Evolutionary conservation across 192 early-diverging fungal genomes (phyloP), one percentile per base, ranked within the genome.

Genomic region (Coemansia sp.): DNA sequence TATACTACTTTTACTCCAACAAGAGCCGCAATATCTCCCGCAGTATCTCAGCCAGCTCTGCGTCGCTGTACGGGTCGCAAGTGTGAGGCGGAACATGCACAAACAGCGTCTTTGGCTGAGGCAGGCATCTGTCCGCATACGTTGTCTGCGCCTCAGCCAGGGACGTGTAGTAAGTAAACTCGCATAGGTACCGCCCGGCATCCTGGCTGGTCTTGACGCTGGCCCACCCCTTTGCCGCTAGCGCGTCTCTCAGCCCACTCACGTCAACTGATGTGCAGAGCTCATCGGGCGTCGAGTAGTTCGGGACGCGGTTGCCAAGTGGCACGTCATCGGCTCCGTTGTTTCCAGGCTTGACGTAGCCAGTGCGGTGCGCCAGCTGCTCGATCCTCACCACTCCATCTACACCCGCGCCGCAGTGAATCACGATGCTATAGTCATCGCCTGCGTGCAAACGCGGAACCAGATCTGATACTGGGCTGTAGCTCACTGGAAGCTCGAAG

Each of bases 101-200:
- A 76, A 85, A 85, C 31, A 85, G 53, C n/a, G 71, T 74, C 35
- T 61, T 32, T n/a, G 76, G 76, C 22, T 42, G 67, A 27, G 65
- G 27, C 22, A 59, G 32, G 12, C 47, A 42, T 5, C 64, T 31
- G 2, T 39, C 40, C 37, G 64, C 45, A 39, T 73, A 73, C 32
- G 45, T 59, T 10, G 56, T 67, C 49, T 56, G 53, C 0, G 40
- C 60, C 57, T 78, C 76, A 1, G 76, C 81, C 59, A 89, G 71
- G 39, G 85, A 85, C 7, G 68, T 70, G 29, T 87, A 89, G 49
- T 85, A 87, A 6, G 86, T 86, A 60, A 78, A 89, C 38, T 89
- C 87, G 75, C 87, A 89, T 22, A 89, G 53, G 49, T 89, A 89
- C 0, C 66, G 67, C 11, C 87, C 87, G 3, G 87, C 86, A 46